Evolutionary conservation across 192 early-diverging fungal genomes (phyloP).

Genomic region (Podila epicladia): DNA sequence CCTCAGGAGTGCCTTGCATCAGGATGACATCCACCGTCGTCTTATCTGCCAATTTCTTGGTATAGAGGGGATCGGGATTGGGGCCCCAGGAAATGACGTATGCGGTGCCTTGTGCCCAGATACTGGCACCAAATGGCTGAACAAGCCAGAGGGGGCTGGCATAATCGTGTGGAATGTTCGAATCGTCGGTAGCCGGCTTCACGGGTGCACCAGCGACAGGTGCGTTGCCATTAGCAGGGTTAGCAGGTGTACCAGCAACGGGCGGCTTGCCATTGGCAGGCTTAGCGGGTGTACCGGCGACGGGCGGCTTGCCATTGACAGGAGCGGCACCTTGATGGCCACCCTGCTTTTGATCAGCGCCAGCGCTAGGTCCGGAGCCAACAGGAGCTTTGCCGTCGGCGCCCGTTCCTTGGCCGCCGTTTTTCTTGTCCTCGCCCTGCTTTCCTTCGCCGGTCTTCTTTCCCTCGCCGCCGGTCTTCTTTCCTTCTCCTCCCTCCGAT

Average conservation of each 20-base stretch:
- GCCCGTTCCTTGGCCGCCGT: neutral
- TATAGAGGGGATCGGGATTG: slow-evolving; percentile 25
- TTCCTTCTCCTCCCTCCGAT: neutral
- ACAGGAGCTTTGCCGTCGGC: neutral
- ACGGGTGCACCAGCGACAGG: neutral
- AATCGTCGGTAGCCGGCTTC: neutral
- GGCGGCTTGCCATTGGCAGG: neutral
- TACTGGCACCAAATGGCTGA: slow-evolving; percentile 27
- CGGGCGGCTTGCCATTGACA: neutral
- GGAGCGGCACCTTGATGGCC: neutral
- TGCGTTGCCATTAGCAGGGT: neutral
- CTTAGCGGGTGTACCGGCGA: neutral
- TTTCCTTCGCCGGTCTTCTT: neutral
- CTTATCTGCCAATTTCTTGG: slow-evolving; percentile 26
- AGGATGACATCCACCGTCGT: slow-evolving; percentile 21
- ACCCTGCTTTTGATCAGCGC: neutral
- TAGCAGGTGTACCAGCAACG: neutral
- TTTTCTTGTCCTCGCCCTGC: neutral
- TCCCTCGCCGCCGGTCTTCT: neutral
- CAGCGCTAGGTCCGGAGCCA: neutral
- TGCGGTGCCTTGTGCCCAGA: slow-evolving; percentile 36
- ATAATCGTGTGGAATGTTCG: neutral
- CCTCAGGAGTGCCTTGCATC: slow-evolving; percentile 32
- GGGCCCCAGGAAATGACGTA: slow-evolving; percentile 45
- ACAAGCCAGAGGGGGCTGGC: slow-evolving; percentile 28